Conservation (phyloP, 257 asterid species). For the Echium plantagineum region DNA sequence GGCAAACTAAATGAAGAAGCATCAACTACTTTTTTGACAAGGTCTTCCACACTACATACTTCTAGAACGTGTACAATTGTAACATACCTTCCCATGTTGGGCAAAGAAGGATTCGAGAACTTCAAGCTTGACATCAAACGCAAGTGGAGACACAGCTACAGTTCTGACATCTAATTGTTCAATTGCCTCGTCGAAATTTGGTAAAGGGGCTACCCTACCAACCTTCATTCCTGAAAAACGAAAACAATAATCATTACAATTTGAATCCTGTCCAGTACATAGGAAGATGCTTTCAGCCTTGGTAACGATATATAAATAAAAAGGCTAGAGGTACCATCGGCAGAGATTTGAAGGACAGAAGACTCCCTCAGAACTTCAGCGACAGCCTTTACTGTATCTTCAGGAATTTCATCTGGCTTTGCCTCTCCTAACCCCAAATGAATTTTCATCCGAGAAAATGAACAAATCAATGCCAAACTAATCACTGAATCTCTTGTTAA, state of each 20-base stretch:
- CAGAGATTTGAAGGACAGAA: constrained; percentile 66
- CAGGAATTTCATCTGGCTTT: constrained; percentile 64
- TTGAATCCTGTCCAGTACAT: neutral
- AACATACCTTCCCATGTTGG: constrained; percentile 53
- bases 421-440: constrained; percentile 65
- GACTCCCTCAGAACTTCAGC: constrained; percentile 72
- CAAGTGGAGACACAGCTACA: constrained; percentile 80
- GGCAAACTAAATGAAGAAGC: neutral
- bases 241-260: constrained; percentile 3
- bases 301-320: neutral
- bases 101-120: constrained; percentile 64
- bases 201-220: constrained; percentile 67
- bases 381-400: constrained; percentile 55
- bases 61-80: neutral
- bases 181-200: constrained; percentile 74
- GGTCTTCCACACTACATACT: neutral
- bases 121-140: constrained; percentile 66
- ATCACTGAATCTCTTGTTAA: constrained; percentile 67
- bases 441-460: constrained; percentile 76
- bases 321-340: constrained; percentile 54
- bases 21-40: neutral
- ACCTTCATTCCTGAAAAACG: constrained; percentile 44
- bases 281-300: neutral
- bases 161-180: constrained; percentile 71
- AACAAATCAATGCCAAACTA: constrained; percentile 60